These are phyloP conservation scores for Sporothrix dimorphospora DNA, from an alignment of 2,329 filamentous ascomycete genomes.

Conservation along the genomic window DNA sequence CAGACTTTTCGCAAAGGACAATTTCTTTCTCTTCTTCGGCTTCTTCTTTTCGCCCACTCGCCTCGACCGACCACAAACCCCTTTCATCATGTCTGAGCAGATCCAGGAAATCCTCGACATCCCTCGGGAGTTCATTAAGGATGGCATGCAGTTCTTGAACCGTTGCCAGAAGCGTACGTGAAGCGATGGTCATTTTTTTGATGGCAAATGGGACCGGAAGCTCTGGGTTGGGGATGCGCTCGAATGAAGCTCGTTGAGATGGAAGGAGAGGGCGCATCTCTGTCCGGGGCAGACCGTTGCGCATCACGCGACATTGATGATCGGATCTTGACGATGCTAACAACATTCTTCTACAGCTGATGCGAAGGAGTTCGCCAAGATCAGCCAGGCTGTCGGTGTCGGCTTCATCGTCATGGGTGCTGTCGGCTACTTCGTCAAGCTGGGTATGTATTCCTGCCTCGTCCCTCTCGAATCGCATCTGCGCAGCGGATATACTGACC, in stretches of 20 bases:
- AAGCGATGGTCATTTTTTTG: too few relatives aligned
- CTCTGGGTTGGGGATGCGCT: not conserved
- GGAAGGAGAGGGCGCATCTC: not conserved
- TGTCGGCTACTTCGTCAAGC: conserved; percentile 71
- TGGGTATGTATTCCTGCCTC: conserved; percentile 53
- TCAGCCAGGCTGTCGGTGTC: conserved; percentile 62
- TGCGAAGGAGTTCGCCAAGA: conserved; percentile 58
- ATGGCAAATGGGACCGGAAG: not conserved
- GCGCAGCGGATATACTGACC: not conserved
- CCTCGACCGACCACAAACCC: not conserved
- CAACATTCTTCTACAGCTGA: conserved; percentile 45
- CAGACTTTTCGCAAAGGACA: not conserved
- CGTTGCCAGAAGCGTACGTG: conserved; percentile 64
- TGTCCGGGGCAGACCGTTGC: not conserved
- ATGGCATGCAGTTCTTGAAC: conserved; percentile 65
- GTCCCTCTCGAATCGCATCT: not conserved
- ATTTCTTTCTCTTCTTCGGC: not conserved
- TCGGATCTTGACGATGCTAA: conserved; percentile 31
- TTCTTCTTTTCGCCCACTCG: not conserved
- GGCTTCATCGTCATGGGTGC: conserved; percentile 73
- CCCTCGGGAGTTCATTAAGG: conserved; percentile 66
- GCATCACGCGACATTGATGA: conserved; percentile 6
- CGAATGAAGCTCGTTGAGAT: not conserved
- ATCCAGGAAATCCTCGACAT: conserved; percentile 72
- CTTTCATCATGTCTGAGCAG: conserved; percentile 63